Evolutionary conservation across 345 rosid genomes (phyloP), one percentile per base, ranked within the genome.

Genomic region (Camelina hispida): DNA sequence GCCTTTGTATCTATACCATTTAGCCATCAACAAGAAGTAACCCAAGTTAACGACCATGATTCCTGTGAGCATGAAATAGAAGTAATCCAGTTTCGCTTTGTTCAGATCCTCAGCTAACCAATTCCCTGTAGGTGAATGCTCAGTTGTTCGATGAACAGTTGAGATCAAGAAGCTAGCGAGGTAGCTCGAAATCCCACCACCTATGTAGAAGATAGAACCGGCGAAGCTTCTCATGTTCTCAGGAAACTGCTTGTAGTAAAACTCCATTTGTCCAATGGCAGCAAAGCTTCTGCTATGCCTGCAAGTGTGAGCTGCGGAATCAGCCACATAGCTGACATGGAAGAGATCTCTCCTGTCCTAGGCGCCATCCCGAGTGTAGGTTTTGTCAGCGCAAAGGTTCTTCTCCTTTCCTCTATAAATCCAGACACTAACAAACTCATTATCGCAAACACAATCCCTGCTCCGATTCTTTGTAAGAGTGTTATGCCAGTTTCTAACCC

Each of bases 221-320:
- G 85, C 86, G 10, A 84, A 68, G 61, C 84, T 84, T 58, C 56
- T 84, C 87, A 84, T 84, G 71, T 82, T 84, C 48, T 84, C 87
- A 4, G 88, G 86, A 53, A 85, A 83, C 71, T 85, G 84, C 69
- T 83, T 85, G 81, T 85, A 85, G 81, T 82, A 85, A 61, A 85
- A 83, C 71, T 81, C 88, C 73, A 79, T 59, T 38, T 78, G 83
- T 32, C 83, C 86, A 17, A 80, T 69, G 34, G 79, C 70, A 42
- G 78, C 40, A 59, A 78, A 7, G 86, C 87, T 72, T 88, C 90
- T 0, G 83, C 72, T 17, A 86, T 59, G 51, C 92, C 92, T 20
- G 81, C 83, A 11, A 88, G 66, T 1, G 23, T 20, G 6, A 86
- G 78, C 78, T 88, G 90, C 52, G 88, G 92, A 55, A 84, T 68